phyloP scores from a whole-genome alignment of 1,284 basidiomycete species.

The Macrocybe sp. region DNA sequence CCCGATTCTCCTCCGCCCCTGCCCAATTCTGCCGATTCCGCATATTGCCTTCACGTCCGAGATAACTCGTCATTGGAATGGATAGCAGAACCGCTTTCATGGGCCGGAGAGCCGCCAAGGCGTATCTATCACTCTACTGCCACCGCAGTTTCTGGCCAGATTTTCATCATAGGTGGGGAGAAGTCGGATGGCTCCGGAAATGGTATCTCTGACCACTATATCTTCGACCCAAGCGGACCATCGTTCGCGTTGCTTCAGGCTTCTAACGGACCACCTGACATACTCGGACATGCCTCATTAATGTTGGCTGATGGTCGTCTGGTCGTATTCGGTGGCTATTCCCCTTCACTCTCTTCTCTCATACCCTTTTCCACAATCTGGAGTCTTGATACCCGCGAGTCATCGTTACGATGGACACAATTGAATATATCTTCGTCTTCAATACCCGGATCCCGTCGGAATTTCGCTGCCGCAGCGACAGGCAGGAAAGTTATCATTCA shows the following conservation, averaged over 20 bases:
- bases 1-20: constrained; percentile 48
- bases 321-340: constrained; percentile 74
- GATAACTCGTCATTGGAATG: constrained; percentile 37
- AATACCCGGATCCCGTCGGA: constrained; percentile 60
- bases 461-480: constrained; percentile 57
- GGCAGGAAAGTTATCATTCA: constrained; percentile 65
- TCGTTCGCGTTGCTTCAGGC: constrained; percentile 54
- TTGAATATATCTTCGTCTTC: constrained; percentile 32
- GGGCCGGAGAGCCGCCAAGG: constrained; percentile 66
- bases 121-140: constrained; percentile 69
- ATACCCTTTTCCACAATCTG: constrained; percentile 58
- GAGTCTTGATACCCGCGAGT: constrained; percentile 55
- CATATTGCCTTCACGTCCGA: constrained; percentile 46
- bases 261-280: constrained; percentile 52
- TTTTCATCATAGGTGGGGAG: constrained; percentile 74
- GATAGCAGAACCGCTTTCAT: constrained; percentile 42
- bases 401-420: constrained; percentile 46
- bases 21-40: constrained; percentile 58
- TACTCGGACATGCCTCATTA: constrained; percentile 69
- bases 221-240: constrained; percentile 49
- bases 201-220: constrained; percentile 59
- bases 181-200: constrained; percentile 70
- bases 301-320: constrained; percentile 64
- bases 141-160: constrained; percentile 37
- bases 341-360: constrained; percentile 41